Base-by-base conservation (phyloP, 805 yeast species). In the Metschnikowia bowlesiae region DNA sequence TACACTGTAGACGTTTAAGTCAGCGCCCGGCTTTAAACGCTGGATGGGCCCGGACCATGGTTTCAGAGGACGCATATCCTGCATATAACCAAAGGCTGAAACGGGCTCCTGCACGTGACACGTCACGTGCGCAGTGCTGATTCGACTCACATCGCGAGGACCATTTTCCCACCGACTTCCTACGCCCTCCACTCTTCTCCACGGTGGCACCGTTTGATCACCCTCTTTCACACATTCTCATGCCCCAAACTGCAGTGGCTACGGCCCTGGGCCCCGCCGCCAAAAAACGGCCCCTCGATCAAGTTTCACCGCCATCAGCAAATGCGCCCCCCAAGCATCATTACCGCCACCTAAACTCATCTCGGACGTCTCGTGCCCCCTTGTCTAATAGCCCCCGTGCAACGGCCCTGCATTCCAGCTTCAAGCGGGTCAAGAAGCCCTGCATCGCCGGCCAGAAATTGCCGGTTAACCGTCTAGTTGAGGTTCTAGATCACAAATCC, bases 401-500 rank as follows among this genome's bases (percentile, higher is more conserved):
- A 22, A 38, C 9, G 10, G 31, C 40, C 18, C 9, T 30, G 2
- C 9, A 31, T 10, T 39, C 37, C 34, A 50, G 55, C 30, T 29
- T 39, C 47, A 73, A 73, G 52, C 61, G 66, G 49, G 53, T 70
- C 29, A 72, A 71, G 58, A 70, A 75, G 29, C 78, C 75, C 46
- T 67, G 68, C 43, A 76, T 82, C 18, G 54, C 66, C 33, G 89
- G 90, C 4, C 82, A 81, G 53, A 75, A 74, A 10, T 74, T 88
- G 46, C 87, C 94, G 4, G 62, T 87, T 16, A 64, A 71, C 43
- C 74, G 96, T 52, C 66, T 86, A 29, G 73, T 89, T 18, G 94
- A 89, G 63, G 80, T 85, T 8, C 69, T 89, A 51, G 87, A 84
- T 63, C 78, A 78, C 48, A 63, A 71, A 46, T 71, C 81, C 39